Conservation (phyloP, 176 grass and related monocot genomes). For the Lolium rigidum region DNA sequence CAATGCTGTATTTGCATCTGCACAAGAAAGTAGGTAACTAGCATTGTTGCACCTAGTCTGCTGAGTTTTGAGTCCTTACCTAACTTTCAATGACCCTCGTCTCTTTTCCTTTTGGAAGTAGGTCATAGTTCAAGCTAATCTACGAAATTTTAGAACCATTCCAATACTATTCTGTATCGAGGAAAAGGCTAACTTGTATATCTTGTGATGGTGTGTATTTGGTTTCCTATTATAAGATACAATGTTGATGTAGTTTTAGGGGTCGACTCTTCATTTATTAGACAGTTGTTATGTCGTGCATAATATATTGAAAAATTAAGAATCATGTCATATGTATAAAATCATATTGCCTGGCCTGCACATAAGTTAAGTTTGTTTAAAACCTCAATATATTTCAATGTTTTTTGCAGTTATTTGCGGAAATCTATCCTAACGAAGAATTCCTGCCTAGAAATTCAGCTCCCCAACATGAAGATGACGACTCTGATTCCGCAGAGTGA, state of each 20-base stretch:
- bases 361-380: background rate
- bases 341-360: background rate
- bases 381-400: background rate
- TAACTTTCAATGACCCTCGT: background rate
- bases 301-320: constrained; percentile 19
- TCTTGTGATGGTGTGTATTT: background rate
- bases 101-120: background rate
- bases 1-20: constrained; percentile 20
- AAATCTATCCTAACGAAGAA: constrained; percentile 66
- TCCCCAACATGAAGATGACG: too few relatives aligned
- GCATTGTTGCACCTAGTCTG: background rate
- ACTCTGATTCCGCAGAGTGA: too few relatives aligned
- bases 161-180: background rate
- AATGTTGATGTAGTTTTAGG: constrained; percentile 19
- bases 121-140: constrained; percentile 2
- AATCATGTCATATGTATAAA: background rate
- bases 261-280: constrained; percentile 26
- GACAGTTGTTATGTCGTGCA: background rate
- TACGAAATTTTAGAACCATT: constrained; percentile 1
- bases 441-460: too few relatives aligned
- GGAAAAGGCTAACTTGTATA: background rate
- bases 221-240: background rate
- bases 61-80: background rate
- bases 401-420: constrained; percentile 64
- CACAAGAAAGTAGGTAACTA: background rate